Percentiles rank a stretch among this genome's conserved stretches.
These are phyloP conservation scores for Blastobotrys serpentis DNA, from an alignment of 1,139 yeast species.

Conservation along the genomic window DNA sequence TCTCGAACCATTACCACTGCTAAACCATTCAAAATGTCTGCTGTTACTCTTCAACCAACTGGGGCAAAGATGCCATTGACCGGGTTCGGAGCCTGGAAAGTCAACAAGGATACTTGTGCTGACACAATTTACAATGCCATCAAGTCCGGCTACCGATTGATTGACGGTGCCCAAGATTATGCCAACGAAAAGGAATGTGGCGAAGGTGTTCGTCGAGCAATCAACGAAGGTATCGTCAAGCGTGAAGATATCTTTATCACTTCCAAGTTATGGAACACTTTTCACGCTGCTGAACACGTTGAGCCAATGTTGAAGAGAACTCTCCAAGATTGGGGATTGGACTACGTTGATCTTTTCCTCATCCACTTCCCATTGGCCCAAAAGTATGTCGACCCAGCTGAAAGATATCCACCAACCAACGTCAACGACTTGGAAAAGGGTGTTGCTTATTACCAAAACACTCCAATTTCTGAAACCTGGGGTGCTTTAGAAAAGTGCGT, in stretches of 20 bases:
- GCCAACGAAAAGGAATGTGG: slow-evolving; percentile 45
- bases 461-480: slow-evolving; percentile 77
- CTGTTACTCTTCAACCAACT: slow-evolving; percentile 32
- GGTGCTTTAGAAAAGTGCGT: slow-evolving; percentile 65
- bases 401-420: slow-evolving; percentile 67
- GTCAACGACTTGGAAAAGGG: slow-evolving; percentile 59
- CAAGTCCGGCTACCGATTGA: slow-evolving; percentile 45
- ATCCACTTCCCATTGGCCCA: slow-evolving; percentile 66
- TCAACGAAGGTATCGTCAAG: slow-evolving; percentile 41
- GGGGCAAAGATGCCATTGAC: slow-evolving; percentile 48
- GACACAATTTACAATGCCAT: slow-evolving; percentile 47
- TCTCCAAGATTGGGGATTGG: slow-evolving; percentile 55
- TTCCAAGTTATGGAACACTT: slow-evolving; percentile 48
- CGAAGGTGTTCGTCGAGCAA: slow-evolving; percentile 42
- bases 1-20: background rate
- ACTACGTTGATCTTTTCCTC: slow-evolving; percentile 60
- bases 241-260: slow-evolving; percentile 45
- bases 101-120: slow-evolving; percentile 41
- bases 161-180: slow-evolving; percentile 46
- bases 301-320: slow-evolving; percentile 46
- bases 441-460: slow-evolving; percentile 49
- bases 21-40: slow-evolving; percentile 10
- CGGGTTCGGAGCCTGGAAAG: slow-evolving; percentile 53
- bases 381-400: slow-evolving; percentile 50
- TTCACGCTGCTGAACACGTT: slow-evolving; percentile 49